Percentiles rank a stretch among this genome's conserved stretches.
Conservation (phyloP, 2,329 filamentous ascomycete genomes). For the Ascochyta rabiei region DNA sequence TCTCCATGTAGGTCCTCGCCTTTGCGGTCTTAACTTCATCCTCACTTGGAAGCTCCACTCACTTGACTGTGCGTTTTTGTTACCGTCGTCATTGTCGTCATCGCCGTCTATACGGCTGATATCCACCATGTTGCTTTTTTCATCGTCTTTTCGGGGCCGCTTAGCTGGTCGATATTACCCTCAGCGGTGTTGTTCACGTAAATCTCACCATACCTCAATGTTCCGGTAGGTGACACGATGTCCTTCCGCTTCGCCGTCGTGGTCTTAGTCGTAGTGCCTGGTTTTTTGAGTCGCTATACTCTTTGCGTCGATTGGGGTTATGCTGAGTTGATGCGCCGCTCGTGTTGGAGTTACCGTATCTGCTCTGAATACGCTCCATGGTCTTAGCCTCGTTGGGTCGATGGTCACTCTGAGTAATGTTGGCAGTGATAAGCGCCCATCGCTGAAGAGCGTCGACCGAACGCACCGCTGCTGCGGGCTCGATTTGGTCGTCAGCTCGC, state of each 20-base stretch:
- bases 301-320: no score
- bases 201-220: background rate
- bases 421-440: slow-evolving; percentile 18
- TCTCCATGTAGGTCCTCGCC: background rate
- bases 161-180: background rate
- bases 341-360: slow-evolving; percentile 2
- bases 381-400: slow-evolving; percentile 8
- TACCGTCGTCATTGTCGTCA: background rate
- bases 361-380: slow-evolving; percentile 7
- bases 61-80: slow-evolving; percentile 13
- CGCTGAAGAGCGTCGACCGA: slow-evolving; percentile 13
- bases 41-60: slow-evolving; percentile 15
- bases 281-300: background rate
- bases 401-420: slow-evolving; percentile 5
- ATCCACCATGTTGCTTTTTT: background rate
- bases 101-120: no score
- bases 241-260: background rate
- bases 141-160: background rate
- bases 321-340: background rate
- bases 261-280: no score
- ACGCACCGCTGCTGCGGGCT: slow-evolving; percentile 4
- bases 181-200: background rate
- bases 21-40: background rate
- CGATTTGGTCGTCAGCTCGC: slow-evolving; percentile 18
- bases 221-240: background rate